Conservation (phyloP, 2,329 filamentous ascomycete species). For the Fusarium albosuccineum region DNA sequence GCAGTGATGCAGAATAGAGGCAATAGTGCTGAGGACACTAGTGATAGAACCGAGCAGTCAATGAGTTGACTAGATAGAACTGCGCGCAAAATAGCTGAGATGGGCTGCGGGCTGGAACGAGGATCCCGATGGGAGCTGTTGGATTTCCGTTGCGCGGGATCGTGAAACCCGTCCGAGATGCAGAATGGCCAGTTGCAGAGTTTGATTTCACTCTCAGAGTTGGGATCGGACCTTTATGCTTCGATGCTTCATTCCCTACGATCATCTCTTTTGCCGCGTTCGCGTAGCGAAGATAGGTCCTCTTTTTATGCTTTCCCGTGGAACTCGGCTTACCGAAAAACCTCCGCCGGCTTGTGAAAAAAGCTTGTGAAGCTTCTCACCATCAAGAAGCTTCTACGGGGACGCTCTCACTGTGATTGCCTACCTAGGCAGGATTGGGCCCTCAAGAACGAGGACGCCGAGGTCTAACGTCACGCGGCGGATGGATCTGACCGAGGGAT, state of each 20-base stretch:
- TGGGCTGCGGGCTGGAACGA: constrained; percentile 3
- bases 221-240: constrained; percentile 24
- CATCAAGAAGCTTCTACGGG: constrained; percentile 17
- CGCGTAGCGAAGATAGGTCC: neutral
- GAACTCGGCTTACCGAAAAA: constrained; percentile 32
- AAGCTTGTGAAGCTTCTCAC: constrained; percentile 35
- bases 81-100: constrained; percentile 2
- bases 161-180: constrained; percentile 11
- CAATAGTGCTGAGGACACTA: neutral
- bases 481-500: constrained; percentile 33
- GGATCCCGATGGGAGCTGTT: constrained; percentile 13
- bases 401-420: constrained; percentile 17
- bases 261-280: constrained; percentile 6
- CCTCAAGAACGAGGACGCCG: constrained; percentile 19
- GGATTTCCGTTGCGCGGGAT: constrained; percentile 7
- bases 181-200: constrained; percentile 19
- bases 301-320: constrained; percentile 37
- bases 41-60: neutral
- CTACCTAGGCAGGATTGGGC: constrained; percentile 22
- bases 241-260: constrained; percentile 17
- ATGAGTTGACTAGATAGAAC: neutral
- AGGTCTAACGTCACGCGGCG: constrained; percentile 37
- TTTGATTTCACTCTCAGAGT: neutral
- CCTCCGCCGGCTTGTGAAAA: constrained; percentile 35
- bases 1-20: neutral